Base-by-base conservation (phyloP, 345 rosid genomes). In the Erodium maritimum region DNA sequence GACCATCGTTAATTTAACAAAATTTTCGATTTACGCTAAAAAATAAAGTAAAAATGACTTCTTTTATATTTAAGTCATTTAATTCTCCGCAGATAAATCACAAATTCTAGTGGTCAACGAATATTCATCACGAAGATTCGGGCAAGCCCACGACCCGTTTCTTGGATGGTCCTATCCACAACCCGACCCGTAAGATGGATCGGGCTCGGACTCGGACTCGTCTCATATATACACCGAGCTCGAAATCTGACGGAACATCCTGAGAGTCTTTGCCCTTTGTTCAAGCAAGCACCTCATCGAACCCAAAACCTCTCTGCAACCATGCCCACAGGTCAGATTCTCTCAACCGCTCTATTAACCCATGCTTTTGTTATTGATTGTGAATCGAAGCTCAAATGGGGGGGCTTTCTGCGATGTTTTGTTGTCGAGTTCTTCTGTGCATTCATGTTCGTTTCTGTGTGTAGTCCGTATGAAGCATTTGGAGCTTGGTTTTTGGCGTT, bases 241-340 rank as follows among this genome's bases (percentile, higher is more conserved):
- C 48, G 48, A 42, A 22, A 55, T 14, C 58, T 1, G 22, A 29
- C 6, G 17, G 6, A 12, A 21, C 20, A 1, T 54, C 37, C 18
- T 19, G n/a, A 29, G 21, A 25, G 34, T 82, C n/a, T n/a, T n/a
- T 72, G 65, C 79, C 89, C 75, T 61, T 71, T 68, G 64, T 45
- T 24, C 91, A 87, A 87, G 87, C 85, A 54, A 46, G 46, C 54
- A 9, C 11, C 50, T 21, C 23, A 21, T n/a, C n/a, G 48, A 19
- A 23, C 17, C 52, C 23, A 3, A 59, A 29, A 52, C 45, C 59
- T 19, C 57, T 55, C 24, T 48, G 50, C 75, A 50, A 71, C 59
- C 81, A 87, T 87, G 93, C 71, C 76, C 2, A 79, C 71, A 80
- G 97, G 93, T 87, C 34, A 23, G 57, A 19, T 16, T 11, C 2